Evolutionary conservation across 1,139 yeast species (phyloP).

Genomic region (Wickerhamomyces sp.): DNA sequence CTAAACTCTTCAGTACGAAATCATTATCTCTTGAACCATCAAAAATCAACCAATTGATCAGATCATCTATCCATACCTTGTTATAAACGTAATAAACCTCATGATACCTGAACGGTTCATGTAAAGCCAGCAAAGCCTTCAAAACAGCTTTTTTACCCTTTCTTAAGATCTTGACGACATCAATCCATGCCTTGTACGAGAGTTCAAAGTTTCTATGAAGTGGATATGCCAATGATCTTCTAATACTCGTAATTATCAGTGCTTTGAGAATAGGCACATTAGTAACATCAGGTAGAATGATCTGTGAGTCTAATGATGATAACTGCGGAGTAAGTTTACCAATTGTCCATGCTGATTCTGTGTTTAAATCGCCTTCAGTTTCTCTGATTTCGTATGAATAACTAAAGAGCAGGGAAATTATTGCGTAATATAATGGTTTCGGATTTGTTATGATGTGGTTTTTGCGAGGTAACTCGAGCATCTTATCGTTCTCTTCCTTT

Average conservation of each 20-base stretch:
- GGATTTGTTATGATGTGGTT: constrained; percentile 50
- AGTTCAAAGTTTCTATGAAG: constrained; percentile 68
- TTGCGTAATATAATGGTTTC: constrained; percentile 50
- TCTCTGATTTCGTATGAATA: constrained; percentile 72
- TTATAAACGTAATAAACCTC: constrained; percentile 89
- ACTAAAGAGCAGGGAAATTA: constrained; percentile 65
- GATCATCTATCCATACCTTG: constrained; percentile 73
- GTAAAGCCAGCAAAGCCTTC: constrained; percentile 49
- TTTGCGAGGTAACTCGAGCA: constrained; percentile 65
- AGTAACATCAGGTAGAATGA: constrained; percentile 33
- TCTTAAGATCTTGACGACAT: constrained; percentile 58
- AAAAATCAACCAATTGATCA: constrained; percentile 71
- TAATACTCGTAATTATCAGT: constrained; percentile 51
- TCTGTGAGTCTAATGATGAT: constrained; percentile 59
- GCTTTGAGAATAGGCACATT: constrained; percentile 39
- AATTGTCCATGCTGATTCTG: constrained; percentile 91
- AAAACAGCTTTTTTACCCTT: constrained; percentile 68
- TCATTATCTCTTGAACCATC: constrained; percentile 43
- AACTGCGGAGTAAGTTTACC: constrained; percentile 83
- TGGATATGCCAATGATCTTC: constrained; percentile 78
- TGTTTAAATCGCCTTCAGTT: constrained; percentile 70
- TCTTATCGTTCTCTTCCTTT: constrained; percentile 54
- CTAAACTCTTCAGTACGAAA: constrained; percentile 52
- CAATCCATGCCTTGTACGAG: constrained; percentile 63
- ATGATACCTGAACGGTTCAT: constrained; percentile 76